phyloP scores from a whole-genome alignment of 768 basidiomycete genomes.

The Tulasnella sp. region DNA sequence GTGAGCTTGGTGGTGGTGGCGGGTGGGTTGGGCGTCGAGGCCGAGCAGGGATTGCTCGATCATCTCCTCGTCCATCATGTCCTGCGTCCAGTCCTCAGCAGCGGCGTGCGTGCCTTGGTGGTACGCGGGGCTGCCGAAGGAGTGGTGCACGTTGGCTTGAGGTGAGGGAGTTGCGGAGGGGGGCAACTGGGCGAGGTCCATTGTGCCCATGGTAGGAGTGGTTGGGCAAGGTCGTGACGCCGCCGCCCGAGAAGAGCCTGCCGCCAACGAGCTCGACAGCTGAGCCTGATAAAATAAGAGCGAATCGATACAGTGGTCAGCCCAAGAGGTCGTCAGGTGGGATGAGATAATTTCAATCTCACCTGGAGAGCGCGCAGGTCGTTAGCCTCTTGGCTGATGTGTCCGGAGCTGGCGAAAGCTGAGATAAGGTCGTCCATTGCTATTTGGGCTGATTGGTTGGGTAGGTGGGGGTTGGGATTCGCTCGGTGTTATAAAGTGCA shows the following conservation, averaged over 20 bases:
- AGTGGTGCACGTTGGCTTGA: background rate
- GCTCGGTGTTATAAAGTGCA: background rate
- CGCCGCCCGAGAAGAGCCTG: background rate
- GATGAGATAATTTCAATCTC: background rate
- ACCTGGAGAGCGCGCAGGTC: conserved; percentile 34
- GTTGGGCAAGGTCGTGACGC: conserved; percentile 20
- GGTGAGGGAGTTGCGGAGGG: background rate
- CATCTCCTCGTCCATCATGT: conserved; percentile 26
- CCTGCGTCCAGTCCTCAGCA: background rate
- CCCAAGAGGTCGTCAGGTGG: background rate
- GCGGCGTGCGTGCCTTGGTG: background rate
- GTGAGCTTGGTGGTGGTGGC: background rate
- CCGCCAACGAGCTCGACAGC: conserved; percentile 24
- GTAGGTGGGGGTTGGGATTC: no score
- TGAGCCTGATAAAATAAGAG: conserved; percentile 23
- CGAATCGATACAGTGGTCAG: background rate
- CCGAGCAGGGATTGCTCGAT: conserved; percentile 28
- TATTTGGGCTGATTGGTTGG: background rate
- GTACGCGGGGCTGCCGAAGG: background rate
- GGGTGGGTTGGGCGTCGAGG: background rate
- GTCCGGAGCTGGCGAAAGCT: conserved; percentile 49
- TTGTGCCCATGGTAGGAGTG: conserved; percentile 29
- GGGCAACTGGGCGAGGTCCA: background rate
- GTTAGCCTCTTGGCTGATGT: conserved; percentile 35
- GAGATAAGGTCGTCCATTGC: conserved; percentile 33